phyloP scores from a whole-genome alignment of 805 yeast species.

The Myxozyma lipomycoides region DNA sequence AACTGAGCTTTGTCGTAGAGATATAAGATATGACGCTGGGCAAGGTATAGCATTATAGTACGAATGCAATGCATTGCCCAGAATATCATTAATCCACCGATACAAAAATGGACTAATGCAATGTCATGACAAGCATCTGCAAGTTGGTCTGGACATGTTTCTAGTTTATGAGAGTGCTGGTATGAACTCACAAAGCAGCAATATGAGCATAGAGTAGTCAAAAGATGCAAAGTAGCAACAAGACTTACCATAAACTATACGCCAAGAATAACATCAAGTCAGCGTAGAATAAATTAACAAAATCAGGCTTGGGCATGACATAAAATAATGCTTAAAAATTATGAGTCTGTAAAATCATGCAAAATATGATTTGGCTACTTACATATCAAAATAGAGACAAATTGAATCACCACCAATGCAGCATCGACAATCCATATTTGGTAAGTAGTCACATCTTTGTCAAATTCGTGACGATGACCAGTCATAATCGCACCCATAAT shows the following conservation, averaged over 20 bases:
- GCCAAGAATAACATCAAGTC: not conserved
- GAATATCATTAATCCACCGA: not conserved
- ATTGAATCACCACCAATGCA: not conserved
- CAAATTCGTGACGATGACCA: not conserved
- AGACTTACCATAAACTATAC: not conserved
- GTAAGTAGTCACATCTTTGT: not conserved
- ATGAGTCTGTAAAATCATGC: too few relatives aligned
- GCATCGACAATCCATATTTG: not conserved
- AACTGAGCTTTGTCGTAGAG: not conserved
- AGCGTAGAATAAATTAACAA: not conserved
- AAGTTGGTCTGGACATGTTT: too few relatives aligned
- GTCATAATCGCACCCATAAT: not conserved
- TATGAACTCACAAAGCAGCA: too few relatives aligned
- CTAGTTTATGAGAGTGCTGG: too few relatives aligned
- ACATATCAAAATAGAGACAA: not conserved
- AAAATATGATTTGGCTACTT: not conserved
- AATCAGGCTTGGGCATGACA: not conserved
- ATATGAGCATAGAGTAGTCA: too few relatives aligned
- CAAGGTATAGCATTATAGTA: not conserved
- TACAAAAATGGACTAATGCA: too few relatives aligned
- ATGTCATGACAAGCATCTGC: too few relatives aligned
- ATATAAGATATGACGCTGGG: not conserved
- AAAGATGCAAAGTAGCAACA: too few relatives aligned
- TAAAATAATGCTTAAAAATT: too few relatives aligned
- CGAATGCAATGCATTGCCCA: not conserved